Evolutionary conservation across 768 basidiomycete species (phyloP), one percentile per base, ranked within the genome.

Genomic region (Dentipellis fragilis): DNA sequence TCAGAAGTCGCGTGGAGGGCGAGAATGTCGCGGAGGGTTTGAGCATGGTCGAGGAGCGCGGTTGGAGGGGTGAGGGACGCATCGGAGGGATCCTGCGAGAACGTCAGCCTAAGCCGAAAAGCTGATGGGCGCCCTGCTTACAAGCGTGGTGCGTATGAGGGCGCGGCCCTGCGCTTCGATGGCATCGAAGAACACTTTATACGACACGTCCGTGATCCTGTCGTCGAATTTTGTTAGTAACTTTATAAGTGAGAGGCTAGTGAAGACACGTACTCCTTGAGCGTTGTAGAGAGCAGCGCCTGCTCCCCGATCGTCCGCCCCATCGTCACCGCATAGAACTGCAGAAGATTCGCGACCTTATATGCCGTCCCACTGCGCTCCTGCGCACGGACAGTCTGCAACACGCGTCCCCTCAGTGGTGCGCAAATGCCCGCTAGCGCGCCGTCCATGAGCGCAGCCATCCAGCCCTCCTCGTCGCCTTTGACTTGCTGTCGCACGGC

Each of bases 291-390:
- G 54, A 98, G 73, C 47, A 88, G 57, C 1, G 94, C 90, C 3
- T 87, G 74, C n/a, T 80, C 77, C 0, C 96, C 96, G 45, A 97
- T 85, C 1, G 94, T 97, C 49, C 91, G 78, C 51, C 82, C 79
- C 93, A 99, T 96, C 4, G 93, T 97, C 35, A 93, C 69, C 65
- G 85, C 73, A 67, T 98, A 99, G 66, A 98, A 99, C 61, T 95
- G 91, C 9, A 99, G 70, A n/a, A 98, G 74, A 63, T 95, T 97
- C 49, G 92, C 86, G 52, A 98, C 84, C 68, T 91, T 93, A 73
- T 93, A 99, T 0, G 89, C 83, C 47, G 87, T 81, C 57, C 98
- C 92, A 57, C 87, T 85, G 62, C 90, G 93, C 69, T 97, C 95
- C 66, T 99, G 95, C 0, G 87, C 89, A 45, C 87, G 82, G 35